Conservation (phyloP, 208 protist species). For the Leishmania amazonensis region DNA sequence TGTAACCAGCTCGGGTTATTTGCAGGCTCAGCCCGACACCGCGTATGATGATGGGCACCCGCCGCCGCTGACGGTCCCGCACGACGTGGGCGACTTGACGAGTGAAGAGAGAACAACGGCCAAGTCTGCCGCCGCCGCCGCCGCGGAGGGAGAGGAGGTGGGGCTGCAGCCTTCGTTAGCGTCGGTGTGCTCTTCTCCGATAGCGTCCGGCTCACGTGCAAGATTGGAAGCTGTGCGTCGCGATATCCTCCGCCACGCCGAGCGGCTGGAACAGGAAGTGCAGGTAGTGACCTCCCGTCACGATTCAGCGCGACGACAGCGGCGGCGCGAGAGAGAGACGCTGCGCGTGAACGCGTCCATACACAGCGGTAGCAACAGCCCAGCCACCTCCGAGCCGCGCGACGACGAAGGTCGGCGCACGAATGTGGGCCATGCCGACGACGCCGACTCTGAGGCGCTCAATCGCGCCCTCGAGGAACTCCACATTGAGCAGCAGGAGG, state of each 20-base stretch:
- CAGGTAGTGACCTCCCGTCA: constrained; percentile 23
- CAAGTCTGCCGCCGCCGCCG: neutral
- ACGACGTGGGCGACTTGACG: neutral
- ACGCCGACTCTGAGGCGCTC: constrained; percentile 5
- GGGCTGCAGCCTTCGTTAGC: neutral
- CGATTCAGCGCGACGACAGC: constrained; percentile 27
- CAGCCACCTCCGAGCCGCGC: constrained; percentile 8
- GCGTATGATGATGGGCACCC: neutral
- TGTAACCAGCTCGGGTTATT: neutral
- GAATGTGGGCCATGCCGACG: neutral
- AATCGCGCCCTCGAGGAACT: constrained; percentile 24
- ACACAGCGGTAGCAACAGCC: constrained; percentile 12
- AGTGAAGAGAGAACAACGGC: neutral
- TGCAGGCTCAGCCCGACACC: neutral
- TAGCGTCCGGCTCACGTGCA: constrained; percentile 3
- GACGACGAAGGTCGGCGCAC: neutral
- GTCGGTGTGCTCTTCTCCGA: neutral
- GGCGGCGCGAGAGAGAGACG: constrained; percentile 21
- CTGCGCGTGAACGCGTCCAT: constrained; percentile 22
- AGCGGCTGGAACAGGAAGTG: constrained; percentile 26
- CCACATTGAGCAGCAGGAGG: constrained; percentile 31
- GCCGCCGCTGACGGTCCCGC: constrained; percentile 3
- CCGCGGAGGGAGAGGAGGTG: neutral
- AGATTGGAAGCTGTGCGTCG: constrained; percentile 23
- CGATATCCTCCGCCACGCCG: constrained; percentile 17